Conservation (phyloP, 768 basidiomycete genomes). For the Mycena floridula region DNA sequence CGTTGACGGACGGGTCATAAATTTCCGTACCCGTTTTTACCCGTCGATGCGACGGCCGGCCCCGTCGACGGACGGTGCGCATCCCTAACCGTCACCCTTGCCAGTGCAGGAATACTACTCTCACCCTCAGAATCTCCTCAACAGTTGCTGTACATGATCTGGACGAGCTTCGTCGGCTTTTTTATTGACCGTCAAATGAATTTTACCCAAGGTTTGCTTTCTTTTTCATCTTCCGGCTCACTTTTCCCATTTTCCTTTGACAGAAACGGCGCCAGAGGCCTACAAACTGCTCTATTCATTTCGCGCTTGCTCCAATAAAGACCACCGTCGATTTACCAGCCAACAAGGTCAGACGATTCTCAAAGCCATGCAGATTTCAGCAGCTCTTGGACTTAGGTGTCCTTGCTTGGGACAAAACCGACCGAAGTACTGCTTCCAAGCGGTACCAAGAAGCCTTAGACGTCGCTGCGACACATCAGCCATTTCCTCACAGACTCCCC, state of each 20-base stretch:
- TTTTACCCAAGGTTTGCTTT: conserved; percentile 6
- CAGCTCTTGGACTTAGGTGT: conserved; percentile 21
- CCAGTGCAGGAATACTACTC: too few species aligned
- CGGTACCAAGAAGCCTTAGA: conserved; percentile 24
- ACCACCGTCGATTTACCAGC: conserved; percentile 16
- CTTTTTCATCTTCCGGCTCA: neutral
- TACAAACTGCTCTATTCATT: conserved; percentile 24
- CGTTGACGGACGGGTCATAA: too few species aligned
- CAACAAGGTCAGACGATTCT: conserved; percentile 16
- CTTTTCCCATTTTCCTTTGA: neutral
- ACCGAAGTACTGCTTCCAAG: conserved; percentile 25
- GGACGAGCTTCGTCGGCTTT: conserved; percentile 22
- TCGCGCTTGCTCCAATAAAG: conserved; percentile 13
- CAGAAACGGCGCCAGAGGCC: conserved; percentile 19
- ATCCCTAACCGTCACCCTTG: too few species aligned
- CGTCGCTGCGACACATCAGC: conserved; percentile 19
- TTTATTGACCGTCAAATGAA: conserved; percentile 17
- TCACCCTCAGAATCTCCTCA: too few species aligned
- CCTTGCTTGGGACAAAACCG: conserved; percentile 24
- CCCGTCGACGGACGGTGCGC: too few species aligned
- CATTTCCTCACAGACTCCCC: conserved; percentile 10
- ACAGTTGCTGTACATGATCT: conserved; percentile 13
- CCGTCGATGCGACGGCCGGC: too few species aligned
- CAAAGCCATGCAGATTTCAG: conserved; percentile 25
- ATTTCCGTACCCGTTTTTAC: too few species aligned